Base-by-base conservation (phyloP, 106 monocot genomes). In the Agapanthus africanus region DNA sequence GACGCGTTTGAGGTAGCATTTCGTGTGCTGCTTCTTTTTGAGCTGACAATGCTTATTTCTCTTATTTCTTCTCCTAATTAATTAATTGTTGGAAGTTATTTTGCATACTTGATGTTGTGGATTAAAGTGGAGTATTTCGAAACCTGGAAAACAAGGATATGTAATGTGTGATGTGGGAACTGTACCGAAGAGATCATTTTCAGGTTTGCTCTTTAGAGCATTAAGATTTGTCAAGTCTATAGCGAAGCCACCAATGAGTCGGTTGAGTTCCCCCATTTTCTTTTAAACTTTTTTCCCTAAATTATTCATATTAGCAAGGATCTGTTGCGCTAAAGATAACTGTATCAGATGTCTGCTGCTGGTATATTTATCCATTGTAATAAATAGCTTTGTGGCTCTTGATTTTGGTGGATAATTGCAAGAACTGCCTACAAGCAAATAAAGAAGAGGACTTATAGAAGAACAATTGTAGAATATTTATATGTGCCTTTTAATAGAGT, bases 1-100 rank as follows among this genome's bases (percentile, higher is more conserved):
- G 94, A 94, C 70, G n/a, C n/a, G n/a, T 95, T 80, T 71, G 33
- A 91, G 95, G 95, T 95, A 82, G 22, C 13, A 37, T 52, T 31
- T 18, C 2, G 33, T 59, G 33, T 27, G 11, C 14, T 40, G 22
- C 18, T 32, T 40, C 22, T 68, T 4, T 31, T 42, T 44, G 10
- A 11, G n/a, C n/a, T 44, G 44, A 9, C 16, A 11, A 18, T 70
- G 49, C 11, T 71, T 57, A 26, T 51, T 49, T 19, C 37, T 27
- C 26, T 28, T 25, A 27, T 41, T 54, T n/a, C 1, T 7, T 36
- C n/a, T 40, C 14, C 9, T 16, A 22, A 18, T 36, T 36, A 19
- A 18, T n/a, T 16, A 61, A 61, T 33, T 57, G 27, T 2, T 57
- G 30, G 27, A n/a, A 27, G 14, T 10, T 1, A 18, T 31, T 57